Percentiles rank a stretch among this genome's conserved stretches.
phyloP scores from a whole-genome alignment of 31 red algal genomes.

The Pterothamnion heteromorphum region DNA sequence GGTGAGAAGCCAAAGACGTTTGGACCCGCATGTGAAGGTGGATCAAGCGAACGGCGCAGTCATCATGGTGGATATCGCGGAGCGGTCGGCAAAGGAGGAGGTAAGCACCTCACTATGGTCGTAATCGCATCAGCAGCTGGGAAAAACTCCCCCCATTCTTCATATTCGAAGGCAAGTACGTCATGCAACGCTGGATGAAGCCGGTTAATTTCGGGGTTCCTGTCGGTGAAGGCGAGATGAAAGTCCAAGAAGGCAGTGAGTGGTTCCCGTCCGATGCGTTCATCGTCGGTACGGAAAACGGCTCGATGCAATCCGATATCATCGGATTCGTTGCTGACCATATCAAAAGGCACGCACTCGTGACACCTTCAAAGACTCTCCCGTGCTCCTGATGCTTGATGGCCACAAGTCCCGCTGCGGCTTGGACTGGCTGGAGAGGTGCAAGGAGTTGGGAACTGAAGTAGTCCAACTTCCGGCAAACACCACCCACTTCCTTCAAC shows the following conservation, averaged over 20 bases:
- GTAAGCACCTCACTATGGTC: conserved; percentile 6
- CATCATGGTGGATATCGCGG: neutral
- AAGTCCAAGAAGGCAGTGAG: neutral
- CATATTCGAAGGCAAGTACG: neutral
- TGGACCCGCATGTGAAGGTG: neutral
- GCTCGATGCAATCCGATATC: neutral
- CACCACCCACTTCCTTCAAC: conserved; percentile 2
- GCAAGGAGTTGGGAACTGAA: neutral
- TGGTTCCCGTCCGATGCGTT: neutral
- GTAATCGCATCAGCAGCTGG: neutral
- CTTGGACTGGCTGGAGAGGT: neutral
- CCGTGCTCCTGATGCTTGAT: neutral
- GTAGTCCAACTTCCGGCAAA: neutral
- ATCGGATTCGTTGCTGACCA: neutral
- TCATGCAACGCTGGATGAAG: neutral
- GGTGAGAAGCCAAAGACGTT: neutral
- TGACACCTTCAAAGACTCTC: neutral
- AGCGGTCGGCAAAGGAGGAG: neutral
- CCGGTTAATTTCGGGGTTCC: neutral
- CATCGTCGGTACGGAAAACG: neutral
- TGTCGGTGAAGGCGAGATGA: neutral
- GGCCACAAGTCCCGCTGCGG: neutral
- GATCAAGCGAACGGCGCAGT: too few relatives aligned
- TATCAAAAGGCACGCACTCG: neutral
- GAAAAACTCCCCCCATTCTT: neutral